Conservation (phyloP, 345 rosid genomes). For the Salix brachista region DNA sequence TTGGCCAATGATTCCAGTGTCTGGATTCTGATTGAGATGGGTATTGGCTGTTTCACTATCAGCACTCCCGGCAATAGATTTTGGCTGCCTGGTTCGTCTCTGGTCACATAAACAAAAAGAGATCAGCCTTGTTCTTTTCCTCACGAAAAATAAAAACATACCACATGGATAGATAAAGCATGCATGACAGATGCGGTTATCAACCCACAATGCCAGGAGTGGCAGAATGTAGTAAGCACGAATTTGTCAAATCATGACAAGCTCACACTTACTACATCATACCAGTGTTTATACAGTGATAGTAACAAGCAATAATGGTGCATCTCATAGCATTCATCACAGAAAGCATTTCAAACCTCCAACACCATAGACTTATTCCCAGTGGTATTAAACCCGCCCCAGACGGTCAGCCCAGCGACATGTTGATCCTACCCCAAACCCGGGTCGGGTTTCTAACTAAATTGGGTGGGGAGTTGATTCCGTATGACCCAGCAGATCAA, state of each 20-base stretch:
- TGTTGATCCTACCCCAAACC: no score
- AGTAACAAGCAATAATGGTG: neutral
- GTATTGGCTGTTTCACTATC: slow-evolving; percentile 41
- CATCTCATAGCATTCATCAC: neutral
- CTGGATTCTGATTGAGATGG: slow-evolving; percentile 32
- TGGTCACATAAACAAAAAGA: slow-evolving; percentile 19
- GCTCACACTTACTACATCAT: neutral
- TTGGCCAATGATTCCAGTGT: slow-evolving; percentile 38
- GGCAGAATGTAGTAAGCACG: neutral
- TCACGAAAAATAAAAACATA: neutral
- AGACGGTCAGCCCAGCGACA: no score
- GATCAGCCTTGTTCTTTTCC: neutral
- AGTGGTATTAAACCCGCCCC: no score
- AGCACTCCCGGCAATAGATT: slow-evolving; percentile 23
- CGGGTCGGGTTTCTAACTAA: no score
- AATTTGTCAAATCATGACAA: neutral
- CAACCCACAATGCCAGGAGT: neutral
- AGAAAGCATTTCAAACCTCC: neutral
- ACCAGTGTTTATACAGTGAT: neutral
- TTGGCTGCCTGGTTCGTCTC: slow-evolving; percentile 53
- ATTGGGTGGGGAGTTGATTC: no score
- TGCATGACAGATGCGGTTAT: neutral
- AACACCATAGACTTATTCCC: neutral
- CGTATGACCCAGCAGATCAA: no score
- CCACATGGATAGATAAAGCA: neutral